phyloP scores from a whole-genome alignment of 441 rosid genomes.

The Aquilaria agallochum region DNA sequence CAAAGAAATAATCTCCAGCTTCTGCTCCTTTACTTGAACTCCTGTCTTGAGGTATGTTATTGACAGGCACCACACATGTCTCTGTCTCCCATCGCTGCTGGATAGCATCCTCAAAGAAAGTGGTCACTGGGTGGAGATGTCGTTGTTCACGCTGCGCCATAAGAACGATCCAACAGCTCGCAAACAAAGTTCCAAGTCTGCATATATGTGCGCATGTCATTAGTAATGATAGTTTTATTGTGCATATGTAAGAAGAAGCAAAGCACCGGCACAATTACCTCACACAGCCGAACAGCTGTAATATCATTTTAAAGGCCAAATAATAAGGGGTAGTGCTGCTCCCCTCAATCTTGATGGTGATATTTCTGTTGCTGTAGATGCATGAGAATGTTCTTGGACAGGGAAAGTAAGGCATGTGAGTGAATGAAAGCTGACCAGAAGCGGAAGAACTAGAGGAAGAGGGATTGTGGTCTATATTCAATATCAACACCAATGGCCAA shows the following conservation, averaged over 20 bases:
- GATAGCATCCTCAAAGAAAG: slow-evolving; percentile 59
- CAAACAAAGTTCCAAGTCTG: slow-evolving; percentile 50
- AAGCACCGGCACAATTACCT: slow-evolving; percentile 28
- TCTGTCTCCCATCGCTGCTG: slow-evolving; percentile 49
- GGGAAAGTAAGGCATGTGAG: slow-evolving; percentile 4
- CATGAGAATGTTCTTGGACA: slow-evolving; percentile 41
- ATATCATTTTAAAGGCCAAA: slow-evolving; percentile 55
- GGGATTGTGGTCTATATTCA: slow-evolving; percentile 49
- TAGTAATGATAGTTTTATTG: too few relatives aligned
- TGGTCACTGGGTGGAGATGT: slow-evolving; percentile 47
- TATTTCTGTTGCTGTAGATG: slow-evolving; percentile 52
- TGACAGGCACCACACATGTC: slow-evolving; percentile 55
- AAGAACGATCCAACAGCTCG: slow-evolving; percentile 57
- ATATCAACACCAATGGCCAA: slow-evolving; percentile 48
- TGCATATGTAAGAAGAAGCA: too few relatives aligned
- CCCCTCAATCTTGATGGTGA: slow-evolving; percentile 61
- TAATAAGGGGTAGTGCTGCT: slow-evolving; percentile 56
- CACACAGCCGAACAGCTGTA: slow-evolving; percentile 68
- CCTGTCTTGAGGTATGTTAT: slow-evolving; percentile 54
- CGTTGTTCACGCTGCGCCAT: slow-evolving; percentile 69
- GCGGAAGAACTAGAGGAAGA: neutral
- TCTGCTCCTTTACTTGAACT: slow-evolving; percentile 31
- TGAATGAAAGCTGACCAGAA: neutral
- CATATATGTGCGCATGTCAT: neutral
- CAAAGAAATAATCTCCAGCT: slow-evolving; percentile 8